A percentile compares a stretch with the other conserved stretches of the same genome.
These are phyloP conservation scores for Paecilomyces dactylethromorphus DNA, from an alignment of 2,329 filamentous ascomycete genomes.

Conservation along the genomic window DNA sequence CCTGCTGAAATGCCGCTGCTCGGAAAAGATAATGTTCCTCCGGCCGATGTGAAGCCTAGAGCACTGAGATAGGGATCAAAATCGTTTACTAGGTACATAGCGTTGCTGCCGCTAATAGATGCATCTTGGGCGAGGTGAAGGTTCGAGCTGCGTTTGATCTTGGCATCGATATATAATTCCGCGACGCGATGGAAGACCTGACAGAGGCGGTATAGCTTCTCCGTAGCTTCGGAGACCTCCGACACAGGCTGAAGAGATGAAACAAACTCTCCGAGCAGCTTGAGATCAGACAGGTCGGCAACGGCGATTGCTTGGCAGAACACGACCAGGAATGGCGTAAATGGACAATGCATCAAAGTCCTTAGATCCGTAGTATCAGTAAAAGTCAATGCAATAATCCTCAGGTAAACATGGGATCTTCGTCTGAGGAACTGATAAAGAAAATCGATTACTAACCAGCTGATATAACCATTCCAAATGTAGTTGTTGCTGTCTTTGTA, in stretches of 20 bases:
- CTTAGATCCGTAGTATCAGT: slow-evolving; percentile 2
- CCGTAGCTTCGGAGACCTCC: slow-evolving; percentile 47
- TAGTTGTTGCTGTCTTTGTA: slow-evolving; percentile 9
- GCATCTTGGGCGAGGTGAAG: not conserved
- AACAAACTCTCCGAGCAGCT: slow-evolving; percentile 47
- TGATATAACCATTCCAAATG: slow-evolving; percentile 11
- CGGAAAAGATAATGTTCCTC: slow-evolving; percentile 1
- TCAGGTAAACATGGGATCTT: not conserved
- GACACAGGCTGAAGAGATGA: slow-evolving; percentile 44
- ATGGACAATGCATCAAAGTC: slow-evolving; percentile 28
- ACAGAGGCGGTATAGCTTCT: slow-evolving; percentile 52
- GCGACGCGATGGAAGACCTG: slow-evolving; percentile 24
- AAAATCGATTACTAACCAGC: slow-evolving; percentile 3
- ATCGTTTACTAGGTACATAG: slow-evolving; percentile 4
- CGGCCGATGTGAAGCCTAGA: slow-evolving; percentile 8
- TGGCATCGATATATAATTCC: slow-evolving; percentile 9
- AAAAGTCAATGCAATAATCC: not conserved
- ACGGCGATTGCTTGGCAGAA: slow-evolving; percentile 42
- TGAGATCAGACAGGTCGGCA: slow-evolving; percentile 42
- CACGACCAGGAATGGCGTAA: slow-evolving; percentile 36
- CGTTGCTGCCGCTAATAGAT: not conserved
- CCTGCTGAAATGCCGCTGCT: not conserved
- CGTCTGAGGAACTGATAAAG: not conserved
- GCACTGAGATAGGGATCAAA: slow-evolving; percentile 10
- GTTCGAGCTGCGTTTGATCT: slow-evolving; percentile 1